Base-by-base conservation (phyloP, 768 basidiomycete genomes). In the Chlorophyllum brunneum region DNA sequence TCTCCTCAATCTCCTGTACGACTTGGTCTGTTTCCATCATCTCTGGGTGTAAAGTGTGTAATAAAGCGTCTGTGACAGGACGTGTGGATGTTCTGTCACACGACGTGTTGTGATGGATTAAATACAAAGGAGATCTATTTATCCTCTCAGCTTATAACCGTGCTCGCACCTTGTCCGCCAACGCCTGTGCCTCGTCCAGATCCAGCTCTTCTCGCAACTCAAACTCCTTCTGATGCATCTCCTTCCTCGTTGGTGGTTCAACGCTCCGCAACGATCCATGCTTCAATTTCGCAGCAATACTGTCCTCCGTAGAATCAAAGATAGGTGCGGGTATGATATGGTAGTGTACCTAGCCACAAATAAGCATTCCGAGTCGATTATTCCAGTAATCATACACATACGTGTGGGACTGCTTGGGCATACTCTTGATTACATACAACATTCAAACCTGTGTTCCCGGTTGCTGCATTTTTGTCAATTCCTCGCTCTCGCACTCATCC, bases 341-440 rank as follows among this genome's bases (percentile, higher is more conserved):
- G 61, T 83, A 87, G 63, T 88, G 87, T 26, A 88, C 86, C 85
- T 87, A 52, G 29, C 41, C 11, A 38, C 23, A 13, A 41, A 42
- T 33, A 23, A 55, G 44, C 23, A 24, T 9, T 45, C 7, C 24
- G 29, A 39, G 37, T 51, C 20, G 23, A 50, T 22, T 5, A 29
- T 38, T 4, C 18, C 33, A 45, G 37, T 20, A 23, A 42, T 8
- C 5, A 30, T 3, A 37, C 16, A 61, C 80, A 53, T 56, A 86
- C 86, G 69, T 89, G 87, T n/a, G 81, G 82, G 5, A 89, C 85
- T 3, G 83, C 84, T 61, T 89, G 87, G 0, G 87, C 87, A 58
- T 89, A 89, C 64, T 88, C 86, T 61, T 89, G 86, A 61, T 88
- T 88, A 59, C 86, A 87, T 3, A 88, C 86, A 5, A 89, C 79